Evolutionary conservation across 1,284 basidiomycete genomes (phyloP).

Genomic region (Leucoagaricus sp.): DNA sequence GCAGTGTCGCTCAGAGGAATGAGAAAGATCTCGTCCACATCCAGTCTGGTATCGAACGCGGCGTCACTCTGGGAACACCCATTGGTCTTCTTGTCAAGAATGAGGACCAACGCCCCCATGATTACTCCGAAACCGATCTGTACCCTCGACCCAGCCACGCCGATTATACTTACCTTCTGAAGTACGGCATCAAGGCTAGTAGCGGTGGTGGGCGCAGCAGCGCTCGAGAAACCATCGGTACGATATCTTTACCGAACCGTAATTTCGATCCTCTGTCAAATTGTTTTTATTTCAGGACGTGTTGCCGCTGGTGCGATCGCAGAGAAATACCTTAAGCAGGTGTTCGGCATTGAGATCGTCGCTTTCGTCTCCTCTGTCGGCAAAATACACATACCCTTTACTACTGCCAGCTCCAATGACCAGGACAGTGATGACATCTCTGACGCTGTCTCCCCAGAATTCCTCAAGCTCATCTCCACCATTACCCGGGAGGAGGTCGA

Average conservation of each 20-base stretch:
- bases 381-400: constrained; percentile 79
- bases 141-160: constrained; percentile 98
- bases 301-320: constrained; percentile 99
- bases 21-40: constrained; percentile 96
- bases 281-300: constrained; percentile 55
- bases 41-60: constrained; percentile 93
- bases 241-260: constrained; percentile 19
- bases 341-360: constrained; percentile 92
- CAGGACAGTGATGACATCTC: constrained; percentile 72
- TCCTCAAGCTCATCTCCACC: constrained; percentile 76
- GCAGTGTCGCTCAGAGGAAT: constrained; percentile 65
- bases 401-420: constrained; percentile 36
- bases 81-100: constrained; percentile 96
- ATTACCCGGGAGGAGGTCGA: constrained; percentile 91
- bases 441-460: constrained; percentile 85
- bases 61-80: constrained; percentile 95
- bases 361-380: constrained; percentile 98
- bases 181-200: constrained; percentile 97
- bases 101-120: constrained; percentile 97
- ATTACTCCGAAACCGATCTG: constrained; percentile 97
- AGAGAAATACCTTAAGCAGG: constrained; percentile 91
- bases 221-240: constrained; percentile 96
- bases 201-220: constrained; percentile 94
- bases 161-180: constrained; percentile 97
- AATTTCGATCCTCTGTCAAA: constrained; percentile 2